A percentile compares a stretch with the other conserved stretches of the same genome.
phyloP scores from a whole-genome alignment of 768 basidiomycete species.

The Collybiopsis luxurians region DNA sequence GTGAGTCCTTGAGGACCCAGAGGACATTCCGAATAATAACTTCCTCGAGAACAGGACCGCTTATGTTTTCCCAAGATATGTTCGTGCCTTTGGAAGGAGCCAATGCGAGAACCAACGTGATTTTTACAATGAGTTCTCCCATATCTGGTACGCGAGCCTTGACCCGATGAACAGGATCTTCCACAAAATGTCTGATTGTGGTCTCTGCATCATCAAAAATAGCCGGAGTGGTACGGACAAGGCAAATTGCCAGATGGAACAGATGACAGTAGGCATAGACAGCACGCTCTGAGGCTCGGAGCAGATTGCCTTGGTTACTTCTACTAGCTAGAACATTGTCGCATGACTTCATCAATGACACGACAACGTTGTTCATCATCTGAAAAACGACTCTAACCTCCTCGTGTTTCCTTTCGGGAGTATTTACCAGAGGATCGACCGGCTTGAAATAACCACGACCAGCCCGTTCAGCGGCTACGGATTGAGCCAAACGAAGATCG shows the following conservation, averaged over 20 bases:
- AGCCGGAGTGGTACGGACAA: conserved; percentile 25
- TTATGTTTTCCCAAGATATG: conserved; percentile 34
- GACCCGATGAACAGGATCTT: conserved; percentile 21
- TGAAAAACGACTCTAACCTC: conserved; percentile 34
- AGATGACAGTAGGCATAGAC: conserved; percentile 45
- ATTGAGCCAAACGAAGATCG: conserved; percentile 26
- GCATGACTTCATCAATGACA: conserved; percentile 42
- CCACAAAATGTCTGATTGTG: conserved; percentile 28
- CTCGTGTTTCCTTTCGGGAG: conserved; percentile 21
- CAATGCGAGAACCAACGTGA: conserved; percentile 36
- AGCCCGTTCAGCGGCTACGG: not conserved
- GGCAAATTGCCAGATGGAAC: conserved; percentile 39
- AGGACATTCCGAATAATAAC: conserved; percentile 39
- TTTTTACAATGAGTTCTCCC: conserved; percentile 39
- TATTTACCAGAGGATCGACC: conserved; percentile 5
- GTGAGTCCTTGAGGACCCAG: conserved; percentile 39
- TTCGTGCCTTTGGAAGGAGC: conserved; percentile 22
- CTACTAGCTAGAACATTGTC: conserved; percentile 33
- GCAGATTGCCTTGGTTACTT: conserved; percentile 18
- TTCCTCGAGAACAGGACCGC: conserved; percentile 39
- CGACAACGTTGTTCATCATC: conserved; percentile 48
- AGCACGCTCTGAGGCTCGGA: conserved; percentile 42
- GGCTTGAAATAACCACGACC: conserved; percentile 5
- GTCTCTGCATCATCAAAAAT: conserved; percentile 32
- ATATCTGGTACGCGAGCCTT: conserved; percentile 36